Percentiles rank a stretch among this genome's conserved stretches.
These are phyloP conservation scores for Lotus japonicus DNA, from an alignment of 306 rosid genomes.

Conservation along the genomic window DNA sequence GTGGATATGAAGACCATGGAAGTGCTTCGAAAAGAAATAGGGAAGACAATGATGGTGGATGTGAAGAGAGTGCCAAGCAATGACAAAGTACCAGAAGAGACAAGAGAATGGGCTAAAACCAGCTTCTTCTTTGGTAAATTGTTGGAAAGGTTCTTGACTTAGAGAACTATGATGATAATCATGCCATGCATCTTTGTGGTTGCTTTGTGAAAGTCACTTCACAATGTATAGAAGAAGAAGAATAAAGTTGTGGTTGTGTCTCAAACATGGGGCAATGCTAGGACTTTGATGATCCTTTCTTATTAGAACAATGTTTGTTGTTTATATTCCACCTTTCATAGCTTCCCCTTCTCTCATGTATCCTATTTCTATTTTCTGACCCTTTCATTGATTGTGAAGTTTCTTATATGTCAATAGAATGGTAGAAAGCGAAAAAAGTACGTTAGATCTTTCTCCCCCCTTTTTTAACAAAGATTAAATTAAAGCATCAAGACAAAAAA, in stretches of 20 bases:
- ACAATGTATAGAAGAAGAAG: conserved; percentile 25
- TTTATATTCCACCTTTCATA: no score
- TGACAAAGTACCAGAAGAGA: conserved; percentile 49
- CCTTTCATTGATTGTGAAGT: background rate
- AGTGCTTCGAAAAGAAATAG: conserved; percentile 60
- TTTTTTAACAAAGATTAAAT: no score
- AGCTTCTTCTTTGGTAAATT: conserved; percentile 76
- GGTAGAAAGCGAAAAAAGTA: background rate
- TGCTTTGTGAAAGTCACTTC: conserved; percentile 6
- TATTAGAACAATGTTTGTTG: conserved; percentile 22
- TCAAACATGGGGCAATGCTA: conserved; percentile 22
- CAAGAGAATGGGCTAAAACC: conserved; percentile 60
- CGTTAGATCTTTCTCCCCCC: no score
- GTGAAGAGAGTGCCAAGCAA: conserved; percentile 59
- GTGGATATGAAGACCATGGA: conserved; percentile 52
- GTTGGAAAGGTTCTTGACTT: conserved; percentile 61
- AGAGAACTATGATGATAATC: background rate
- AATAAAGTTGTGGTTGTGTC: conserved; percentile 33
- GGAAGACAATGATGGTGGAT: conserved; percentile 55
- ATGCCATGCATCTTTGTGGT: conserved; percentile 4
- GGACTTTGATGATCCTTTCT: background rate
- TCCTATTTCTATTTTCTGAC: background rate
- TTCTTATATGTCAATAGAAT: background rate
- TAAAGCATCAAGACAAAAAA: no score
- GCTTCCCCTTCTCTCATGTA: background rate